phyloP scores from a whole-genome alignment of 129 eudicot species.

The Saposhnikovia divaricata region DNA sequence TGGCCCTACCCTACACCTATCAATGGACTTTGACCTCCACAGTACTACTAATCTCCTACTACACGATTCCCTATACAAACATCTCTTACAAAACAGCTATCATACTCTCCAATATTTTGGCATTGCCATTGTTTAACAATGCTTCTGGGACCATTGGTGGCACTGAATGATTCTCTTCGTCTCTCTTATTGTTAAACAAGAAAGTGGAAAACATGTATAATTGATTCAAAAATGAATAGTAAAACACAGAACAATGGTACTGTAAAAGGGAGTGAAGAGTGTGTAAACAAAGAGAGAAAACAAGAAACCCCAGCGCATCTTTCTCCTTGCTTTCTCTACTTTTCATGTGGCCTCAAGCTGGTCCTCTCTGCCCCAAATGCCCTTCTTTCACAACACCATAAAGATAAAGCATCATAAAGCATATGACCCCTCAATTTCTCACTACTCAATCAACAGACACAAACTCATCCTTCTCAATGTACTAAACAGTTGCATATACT shows the following conservation, averaged over 20 bases:
- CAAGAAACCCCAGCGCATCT: conserved; percentile 29
- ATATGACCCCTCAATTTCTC: conserved; percentile 25
- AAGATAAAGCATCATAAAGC: conserved; percentile 61
- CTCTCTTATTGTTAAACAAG: background rate
- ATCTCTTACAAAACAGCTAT: background rate
- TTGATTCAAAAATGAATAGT: background rate
- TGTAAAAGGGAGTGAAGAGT: conserved; percentile 9
- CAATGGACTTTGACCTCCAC: conserved; percentile 9
- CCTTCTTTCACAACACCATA: conserved; percentile 39
- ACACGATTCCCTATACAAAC: background rate
- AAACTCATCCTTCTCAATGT: background rate
- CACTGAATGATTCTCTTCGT: background rate
- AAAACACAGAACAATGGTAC: background rate
- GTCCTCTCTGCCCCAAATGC: conserved; percentile 17
- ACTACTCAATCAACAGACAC: conserved; percentile 15
- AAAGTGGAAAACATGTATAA: background rate
- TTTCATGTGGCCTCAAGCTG: conserved; percentile 35
- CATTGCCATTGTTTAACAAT: background rate
- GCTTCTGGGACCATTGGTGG: background rate
- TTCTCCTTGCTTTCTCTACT: conserved; percentile 60
- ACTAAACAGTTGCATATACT: background rate
- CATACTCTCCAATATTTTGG: background rate
- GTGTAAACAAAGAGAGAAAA: conserved; percentile 10
- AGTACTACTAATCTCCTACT: background rate
- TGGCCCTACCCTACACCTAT: background rate